Percentiles rank a stretch among this genome's conserved stretches.
phyloP scores from a whole-genome alignment of 306 rosid species.

The Ziziphus jujuba region DNA sequence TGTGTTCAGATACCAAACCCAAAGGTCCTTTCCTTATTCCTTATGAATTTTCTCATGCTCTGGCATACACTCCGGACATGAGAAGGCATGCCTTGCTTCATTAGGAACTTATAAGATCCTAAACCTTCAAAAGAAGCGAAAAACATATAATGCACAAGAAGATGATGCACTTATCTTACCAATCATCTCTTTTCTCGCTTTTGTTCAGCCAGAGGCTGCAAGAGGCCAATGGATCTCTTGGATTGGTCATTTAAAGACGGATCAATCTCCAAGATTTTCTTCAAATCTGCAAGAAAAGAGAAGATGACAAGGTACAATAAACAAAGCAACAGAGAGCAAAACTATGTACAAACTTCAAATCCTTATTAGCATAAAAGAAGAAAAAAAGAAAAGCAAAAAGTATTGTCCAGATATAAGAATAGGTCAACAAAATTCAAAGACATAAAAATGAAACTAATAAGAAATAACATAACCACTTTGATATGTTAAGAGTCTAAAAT shows the following conservation, averaged over 20 bases:
- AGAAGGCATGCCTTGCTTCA: neutral
- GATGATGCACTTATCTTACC: constrained; percentile 33
- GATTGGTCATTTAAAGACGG: constrained; percentile 82
- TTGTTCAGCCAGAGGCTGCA: constrained; percentile 86
- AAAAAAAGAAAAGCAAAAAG: neutral
- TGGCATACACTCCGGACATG: too few species aligned
- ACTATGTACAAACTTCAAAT: neutral
- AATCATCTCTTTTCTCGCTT: constrained; percentile 90
- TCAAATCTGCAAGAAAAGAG: constrained; percentile 59
- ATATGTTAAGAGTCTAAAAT: neutral
- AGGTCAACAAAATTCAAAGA: neutral
- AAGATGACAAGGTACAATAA: neutral
- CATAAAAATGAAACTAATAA: too few species aligned
- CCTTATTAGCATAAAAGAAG: constrained; percentile 14
- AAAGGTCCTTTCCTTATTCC: too few species aligned
- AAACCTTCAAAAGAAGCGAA: neutral
- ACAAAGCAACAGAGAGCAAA: neutral
- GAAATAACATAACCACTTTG: too few species aligned
- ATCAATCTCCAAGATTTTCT: constrained; percentile 76
- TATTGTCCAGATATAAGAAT: neutral
- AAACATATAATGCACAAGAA: neutral
- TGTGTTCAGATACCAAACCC: too few species aligned
- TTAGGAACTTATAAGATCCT: neutral
- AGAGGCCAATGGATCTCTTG: constrained; percentile 48
- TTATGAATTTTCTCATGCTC: too few species aligned